Percentiles rank a stretch among this genome's conserved stretches.
phyloP scores from a whole-genome alignment of 225 moss, liverwort and hornwort genomes.

The Anthoceros angustus region DNA sequence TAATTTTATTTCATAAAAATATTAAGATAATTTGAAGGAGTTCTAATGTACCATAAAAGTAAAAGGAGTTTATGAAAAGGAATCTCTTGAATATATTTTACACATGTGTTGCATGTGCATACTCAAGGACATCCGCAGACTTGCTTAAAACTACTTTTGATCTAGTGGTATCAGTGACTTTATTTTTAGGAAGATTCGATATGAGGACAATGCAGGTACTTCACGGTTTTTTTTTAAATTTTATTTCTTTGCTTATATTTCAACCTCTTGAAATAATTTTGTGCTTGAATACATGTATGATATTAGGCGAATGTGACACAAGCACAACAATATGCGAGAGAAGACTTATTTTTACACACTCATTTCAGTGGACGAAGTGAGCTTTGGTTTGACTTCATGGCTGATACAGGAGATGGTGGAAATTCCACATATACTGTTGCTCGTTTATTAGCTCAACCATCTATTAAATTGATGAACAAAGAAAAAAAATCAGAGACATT shows the following conservation, averaged over 20 bases:
- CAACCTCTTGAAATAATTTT: background rate
- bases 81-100: background rate
- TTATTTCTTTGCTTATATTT: too few species aligned
- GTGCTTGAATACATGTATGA: background rate
- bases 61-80: background rate
- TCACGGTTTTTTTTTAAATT: background rate
- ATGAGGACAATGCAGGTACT: constrained; percentile 56
- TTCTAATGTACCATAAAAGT: background rate
- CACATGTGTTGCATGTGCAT: constrained; percentile 14
- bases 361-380: constrained; percentile 32
- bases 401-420: constrained; percentile 41
- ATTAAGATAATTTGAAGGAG: too few species aligned
- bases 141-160: constrained; percentile 52
- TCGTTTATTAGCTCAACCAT: constrained; percentile 43
- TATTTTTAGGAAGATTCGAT: constrained; percentile 42
- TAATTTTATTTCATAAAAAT: too few species aligned
- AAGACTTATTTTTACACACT: constrained; percentile 12
- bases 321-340: constrained; percentile 21
- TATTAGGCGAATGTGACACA: constrained; percentile 38
- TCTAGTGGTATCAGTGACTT: constrained; percentile 32
- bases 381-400: constrained; percentile 51
- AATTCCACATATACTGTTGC: constrained; percentile 49
- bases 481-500: constrained; percentile 17
- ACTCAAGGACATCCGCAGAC: constrained; percentile 44
- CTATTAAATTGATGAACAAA: constrained; percentile 23